Percentiles rank a stretch among this genome's conserved stretches.
phyloP scores from a whole-genome alignment of 768 basidiomycete species.

The Lentinula aciculospora region DNA sequence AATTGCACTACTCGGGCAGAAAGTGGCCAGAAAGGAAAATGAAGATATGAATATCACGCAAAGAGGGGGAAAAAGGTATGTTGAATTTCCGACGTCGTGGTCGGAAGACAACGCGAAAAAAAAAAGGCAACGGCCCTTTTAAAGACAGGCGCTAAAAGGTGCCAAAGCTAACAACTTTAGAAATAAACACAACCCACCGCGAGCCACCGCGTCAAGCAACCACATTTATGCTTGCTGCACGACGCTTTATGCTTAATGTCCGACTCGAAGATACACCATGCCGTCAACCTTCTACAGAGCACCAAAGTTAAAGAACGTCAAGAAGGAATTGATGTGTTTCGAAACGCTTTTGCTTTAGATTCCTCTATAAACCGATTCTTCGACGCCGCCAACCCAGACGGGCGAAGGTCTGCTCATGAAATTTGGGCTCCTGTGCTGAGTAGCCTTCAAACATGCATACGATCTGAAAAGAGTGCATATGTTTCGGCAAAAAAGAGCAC shows the following conservation, averaged over 20 bases:
- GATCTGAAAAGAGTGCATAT: conserved; percentile 51
- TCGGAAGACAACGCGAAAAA: too few species aligned
- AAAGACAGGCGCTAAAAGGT: background rate
- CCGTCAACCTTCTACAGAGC: conserved; percentile 49
- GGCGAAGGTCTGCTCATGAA: conserved; percentile 27
- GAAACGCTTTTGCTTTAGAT: conserved; percentile 44
- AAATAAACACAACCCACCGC: conserved; percentile 19
- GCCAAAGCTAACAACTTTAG: background rate
- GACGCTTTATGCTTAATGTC: conserved; percentile 6
- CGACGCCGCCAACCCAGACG: conserved; percentile 32
- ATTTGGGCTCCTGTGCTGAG: conserved; percentile 68
- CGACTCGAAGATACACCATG: conserved; percentile 32
- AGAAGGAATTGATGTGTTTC: conserved; percentile 51
- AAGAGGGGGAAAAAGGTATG: background rate
- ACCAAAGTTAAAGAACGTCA: conserved; percentile 68
- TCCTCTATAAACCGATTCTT: conserved; percentile 30
- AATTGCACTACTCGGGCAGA: conserved; percentile 71
- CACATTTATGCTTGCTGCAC: background rate
- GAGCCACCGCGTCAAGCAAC: background rate
- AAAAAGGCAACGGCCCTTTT: background rate
- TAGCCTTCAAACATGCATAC: conserved; percentile 62
- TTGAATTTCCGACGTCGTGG: too few species aligned
- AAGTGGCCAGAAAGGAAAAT: conserved; percentile 40
- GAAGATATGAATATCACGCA: background rate
- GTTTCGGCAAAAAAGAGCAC: conserved; percentile 28